These are phyloP conservation scores for Phytophthora pseudosyringae DNA, from an alignment of 352 stramenopile species.

Conservation along the genomic window DNA sequence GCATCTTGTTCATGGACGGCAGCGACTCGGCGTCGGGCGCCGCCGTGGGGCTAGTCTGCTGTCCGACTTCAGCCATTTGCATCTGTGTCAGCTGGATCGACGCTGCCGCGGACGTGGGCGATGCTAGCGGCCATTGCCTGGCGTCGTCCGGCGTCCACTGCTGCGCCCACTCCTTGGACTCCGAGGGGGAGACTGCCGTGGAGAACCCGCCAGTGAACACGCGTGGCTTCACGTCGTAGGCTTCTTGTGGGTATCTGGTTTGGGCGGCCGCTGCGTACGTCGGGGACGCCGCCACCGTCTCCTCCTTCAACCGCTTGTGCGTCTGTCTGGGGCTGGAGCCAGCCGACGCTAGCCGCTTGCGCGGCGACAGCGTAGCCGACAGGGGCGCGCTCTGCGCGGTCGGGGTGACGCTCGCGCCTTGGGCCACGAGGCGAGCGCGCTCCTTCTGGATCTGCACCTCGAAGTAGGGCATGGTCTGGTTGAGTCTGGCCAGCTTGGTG, in stretches of 20 bases:
- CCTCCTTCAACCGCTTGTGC: conserved; percentile 30
- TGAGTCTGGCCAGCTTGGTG: conserved; percentile 79
- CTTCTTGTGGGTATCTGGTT: conserved; percentile 9
- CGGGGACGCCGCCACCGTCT: conserved; percentile 1
- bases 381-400: conserved; percentile 49
- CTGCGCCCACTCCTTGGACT: conserved; percentile 23
- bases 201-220: conserved; percentile 14
- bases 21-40: conserved; percentile 48
- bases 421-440: conserved; percentile 57
- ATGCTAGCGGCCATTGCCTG: conserved; percentile 33
- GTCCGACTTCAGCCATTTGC: conserved; percentile 17
- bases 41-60: neutral
- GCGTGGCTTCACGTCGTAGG: conserved; percentile 7
- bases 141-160: conserved; percentile 28
- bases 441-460: conserved; percentile 80
- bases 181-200: conserved; percentile 6
- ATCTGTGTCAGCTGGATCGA: conserved; percentile 25
- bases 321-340: conserved; percentile 26
- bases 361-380: conserved; percentile 49
- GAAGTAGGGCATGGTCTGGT: conserved; percentile 79
- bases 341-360: conserved; percentile 43
- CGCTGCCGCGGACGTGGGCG: conserved; percentile 22
- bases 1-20: conserved; percentile 67
- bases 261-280: conserved; percentile 10
- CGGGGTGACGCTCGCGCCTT: conserved; percentile 57